Evolutionary conservation across 768 basidiomycete genomes (phyloP).

Genomic region (Daedaleopsis sinensis): DNA sequence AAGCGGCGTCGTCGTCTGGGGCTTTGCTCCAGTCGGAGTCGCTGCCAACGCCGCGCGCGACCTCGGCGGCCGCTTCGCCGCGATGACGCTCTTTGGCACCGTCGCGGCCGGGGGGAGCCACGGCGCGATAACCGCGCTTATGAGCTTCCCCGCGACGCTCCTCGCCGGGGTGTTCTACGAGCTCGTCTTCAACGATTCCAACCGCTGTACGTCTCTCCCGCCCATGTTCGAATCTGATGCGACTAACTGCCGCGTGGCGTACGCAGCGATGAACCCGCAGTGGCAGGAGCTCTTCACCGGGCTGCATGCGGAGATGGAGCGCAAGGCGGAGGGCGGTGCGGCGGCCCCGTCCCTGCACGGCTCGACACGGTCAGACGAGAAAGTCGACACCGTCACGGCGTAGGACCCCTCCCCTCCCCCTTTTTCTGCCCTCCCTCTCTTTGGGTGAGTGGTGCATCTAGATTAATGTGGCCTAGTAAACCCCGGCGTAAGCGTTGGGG

Average conservation of each 20-base stretch:
- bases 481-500: too few relatives aligned
- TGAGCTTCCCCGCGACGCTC: conserved; percentile 66
- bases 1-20: conserved; percentile 63
- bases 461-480: too few relatives aligned
- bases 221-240: neutral
- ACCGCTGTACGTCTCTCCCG: conserved; percentile 13
- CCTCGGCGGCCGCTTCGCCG: conserved; percentile 63
- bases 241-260: conserved; percentile 1
- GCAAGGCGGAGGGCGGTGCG: conserved; percentile 4
- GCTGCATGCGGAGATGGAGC: conserved; percentile 8
- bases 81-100: conserved; percentile 61
- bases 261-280: conserved; percentile 10
- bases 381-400: neutral
- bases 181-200: conserved; percentile 56
- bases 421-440: too few relatives aligned
- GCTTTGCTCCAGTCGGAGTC: conserved; percentile 56
- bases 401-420: too few relatives aligned
- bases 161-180: conserved; percentile 59
- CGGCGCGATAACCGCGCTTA: conserved; percentile 63
- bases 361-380: conserved; percentile 12
- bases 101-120: conserved; percentile 56
- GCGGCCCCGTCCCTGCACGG: conserved; percentile 5
- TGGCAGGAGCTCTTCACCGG: conserved; percentile 8
- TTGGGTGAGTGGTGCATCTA: too few relatives aligned
- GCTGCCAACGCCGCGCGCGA: conserved; percentile 72